phyloP scores from a whole-genome alignment of 306 rosid species.

The Malus sylvestris region DNA sequence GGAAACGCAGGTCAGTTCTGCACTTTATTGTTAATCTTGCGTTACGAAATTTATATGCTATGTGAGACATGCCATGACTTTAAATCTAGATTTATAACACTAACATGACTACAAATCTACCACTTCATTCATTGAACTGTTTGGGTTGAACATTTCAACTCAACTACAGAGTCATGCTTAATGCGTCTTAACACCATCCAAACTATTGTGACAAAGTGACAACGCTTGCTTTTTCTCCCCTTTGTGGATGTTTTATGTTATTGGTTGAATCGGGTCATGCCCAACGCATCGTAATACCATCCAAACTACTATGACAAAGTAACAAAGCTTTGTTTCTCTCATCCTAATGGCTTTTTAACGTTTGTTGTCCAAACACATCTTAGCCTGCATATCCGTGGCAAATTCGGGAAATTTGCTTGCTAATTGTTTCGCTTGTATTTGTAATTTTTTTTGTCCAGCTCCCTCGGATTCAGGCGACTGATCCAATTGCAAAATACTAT shows the following conservation, averaged over 20 bases:
- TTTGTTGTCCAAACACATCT: not conserved
- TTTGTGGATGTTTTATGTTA: not conserved
- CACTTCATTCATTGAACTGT: not conserved
- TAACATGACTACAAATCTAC: not conserved
- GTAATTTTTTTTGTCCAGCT: constrained; percentile 32
- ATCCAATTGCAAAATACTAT: constrained; percentile 78
- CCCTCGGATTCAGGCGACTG: constrained; percentile 77
- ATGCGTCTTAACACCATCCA: not conserved
- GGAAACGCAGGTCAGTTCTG: constrained; percentile 64
- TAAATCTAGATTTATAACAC: not conserved
- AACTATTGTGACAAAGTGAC: not conserved
- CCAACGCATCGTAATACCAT: too few species aligned
- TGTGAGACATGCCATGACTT: not conserved
- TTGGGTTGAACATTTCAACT: not conserved
- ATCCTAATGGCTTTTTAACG: not conserved
- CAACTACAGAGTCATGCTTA: too few species aligned
- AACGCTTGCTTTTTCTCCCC: not conserved
- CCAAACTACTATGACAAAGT: not conserved
- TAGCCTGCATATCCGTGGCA: not conserved
- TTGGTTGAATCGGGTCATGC: too few species aligned
- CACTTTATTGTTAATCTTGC: not conserved
- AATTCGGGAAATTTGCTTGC: not conserved
- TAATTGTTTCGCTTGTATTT: not conserved
- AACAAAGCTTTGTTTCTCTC: not conserved
- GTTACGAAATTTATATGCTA: not conserved